Evolutionary conservation across 2,329 filamentous ascomycete species (phyloP).

Genomic region (Cordyceps javanica): DNA sequence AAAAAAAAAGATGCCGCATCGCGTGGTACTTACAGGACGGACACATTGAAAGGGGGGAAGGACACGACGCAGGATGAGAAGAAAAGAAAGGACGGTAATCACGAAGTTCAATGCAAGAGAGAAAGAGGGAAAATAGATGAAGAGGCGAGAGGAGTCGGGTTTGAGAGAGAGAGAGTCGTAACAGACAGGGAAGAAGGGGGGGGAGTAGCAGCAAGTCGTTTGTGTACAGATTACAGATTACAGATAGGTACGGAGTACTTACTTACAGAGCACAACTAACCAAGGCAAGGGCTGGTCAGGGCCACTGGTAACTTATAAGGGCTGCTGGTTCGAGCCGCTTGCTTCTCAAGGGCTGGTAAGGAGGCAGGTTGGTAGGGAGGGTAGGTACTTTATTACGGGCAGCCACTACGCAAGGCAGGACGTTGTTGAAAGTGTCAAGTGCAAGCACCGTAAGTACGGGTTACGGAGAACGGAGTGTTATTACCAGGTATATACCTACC

Average conservation of each 20-base stretch:
- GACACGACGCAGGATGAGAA: slow-evolving; percentile 1
- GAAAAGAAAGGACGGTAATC: background rate
- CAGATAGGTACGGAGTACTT: background rate
- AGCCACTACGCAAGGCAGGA: too few species aligned
- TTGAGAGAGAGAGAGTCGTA: slow-evolving; percentile 4
- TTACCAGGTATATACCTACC: too few species aligned
- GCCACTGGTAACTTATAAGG: too few species aligned
- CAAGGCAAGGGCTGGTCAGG: too few species aligned
- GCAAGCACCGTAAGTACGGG: too few species aligned
- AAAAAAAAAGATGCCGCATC: background rate
- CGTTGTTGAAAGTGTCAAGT: too few species aligned
- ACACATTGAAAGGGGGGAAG: background rate
- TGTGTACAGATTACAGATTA: background rate
- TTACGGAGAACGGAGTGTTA: too few species aligned
- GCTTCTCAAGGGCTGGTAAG: too few species aligned
- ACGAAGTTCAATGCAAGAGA: slow-evolving; percentile 4
- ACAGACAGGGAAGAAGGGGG: background rate
- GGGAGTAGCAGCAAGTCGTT: background rate
- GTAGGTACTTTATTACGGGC: too few species aligned
- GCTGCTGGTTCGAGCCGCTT: too few species aligned
- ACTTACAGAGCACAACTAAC: too few species aligned
- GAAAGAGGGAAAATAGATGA: background rate
- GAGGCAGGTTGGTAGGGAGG: too few species aligned
- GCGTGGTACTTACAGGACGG: background rate
- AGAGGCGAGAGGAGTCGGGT: slow-evolving; percentile 6